A percentile compares a stretch with the other conserved stretches of the same genome.
These are phyloP conservation scores for Hypoxylon fuscum DNA, from an alignment of 495 filamentous ascomycete species.

Conservation along the genomic window DNA sequence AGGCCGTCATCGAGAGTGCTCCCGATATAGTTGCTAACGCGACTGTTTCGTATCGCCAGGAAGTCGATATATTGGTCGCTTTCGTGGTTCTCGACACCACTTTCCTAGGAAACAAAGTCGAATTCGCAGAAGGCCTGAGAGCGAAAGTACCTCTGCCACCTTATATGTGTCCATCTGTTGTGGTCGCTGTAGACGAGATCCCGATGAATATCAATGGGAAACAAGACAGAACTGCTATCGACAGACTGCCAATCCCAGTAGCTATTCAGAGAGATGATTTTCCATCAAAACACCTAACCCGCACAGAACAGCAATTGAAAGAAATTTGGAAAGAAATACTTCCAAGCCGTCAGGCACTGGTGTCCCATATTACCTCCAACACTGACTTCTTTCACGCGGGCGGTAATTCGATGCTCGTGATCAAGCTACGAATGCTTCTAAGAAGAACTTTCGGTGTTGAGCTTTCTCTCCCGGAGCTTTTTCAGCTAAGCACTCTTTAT, in stretches of 20 bases:
- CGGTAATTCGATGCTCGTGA: slow-evolving; percentile 46
- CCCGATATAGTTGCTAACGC: slow-evolving; percentile 15
- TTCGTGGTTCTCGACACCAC: slow-evolving; percentile 23
- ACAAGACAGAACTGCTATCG: not conserved
- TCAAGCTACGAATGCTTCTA: slow-evolving; percentile 39
- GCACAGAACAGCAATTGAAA: not conserved
- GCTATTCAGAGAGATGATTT: not conserved
- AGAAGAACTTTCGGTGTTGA: not conserved
- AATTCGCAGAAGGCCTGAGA: not conserved
- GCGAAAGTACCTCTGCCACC: slow-evolving; percentile 22
- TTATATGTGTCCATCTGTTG: slow-evolving; percentile 26
- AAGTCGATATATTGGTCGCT: slow-evolving; percentile 37
- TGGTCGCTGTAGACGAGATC: slow-evolving; percentile 22
- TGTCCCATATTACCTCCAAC: slow-evolving; percentile 38
- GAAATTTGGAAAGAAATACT: slow-evolving; percentile 3
- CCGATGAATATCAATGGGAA: slow-evolving; percentile 24
- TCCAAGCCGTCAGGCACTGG: slow-evolving; percentile 38
- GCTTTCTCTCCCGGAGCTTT: slow-evolving; percentile 17
- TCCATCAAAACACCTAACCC: not conserved
- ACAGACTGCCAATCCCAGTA: not conserved
- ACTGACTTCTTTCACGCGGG: slow-evolving; percentile 49
- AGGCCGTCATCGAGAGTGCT: slow-evolving; percentile 34
- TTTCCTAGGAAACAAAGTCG: slow-evolving; percentile 44
- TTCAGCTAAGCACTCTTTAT: slow-evolving; percentile 38
- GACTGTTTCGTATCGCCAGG: slow-evolving; percentile 15